Evolutionary conservation across 1,139 yeast genomes (phyloP).

Genomic region (Diutina scorzettiae): DNA sequence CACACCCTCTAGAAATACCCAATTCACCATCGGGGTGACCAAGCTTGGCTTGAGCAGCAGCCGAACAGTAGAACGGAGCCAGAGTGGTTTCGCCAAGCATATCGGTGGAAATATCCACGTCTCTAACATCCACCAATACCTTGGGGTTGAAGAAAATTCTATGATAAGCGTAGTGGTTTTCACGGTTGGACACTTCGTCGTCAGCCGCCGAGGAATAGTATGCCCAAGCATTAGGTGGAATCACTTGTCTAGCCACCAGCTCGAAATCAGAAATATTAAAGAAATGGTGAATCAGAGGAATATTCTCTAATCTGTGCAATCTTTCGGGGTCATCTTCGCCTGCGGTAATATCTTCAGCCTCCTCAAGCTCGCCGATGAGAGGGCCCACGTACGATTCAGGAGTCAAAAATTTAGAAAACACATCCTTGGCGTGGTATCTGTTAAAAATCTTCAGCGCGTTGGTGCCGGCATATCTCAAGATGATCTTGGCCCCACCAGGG

Average conservation of each 20-base stretch:
- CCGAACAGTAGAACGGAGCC: slow-evolving; percentile 62
- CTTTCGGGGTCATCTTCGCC: slow-evolving; percentile 1
- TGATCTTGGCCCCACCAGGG: slow-evolving; percentile 19
- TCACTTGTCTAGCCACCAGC: slow-evolving; percentile 17
- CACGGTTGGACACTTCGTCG: slow-evolving; percentile 22
- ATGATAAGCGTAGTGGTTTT: slow-evolving; percentile 21
- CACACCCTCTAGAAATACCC: slow-evolving; percentile 65
- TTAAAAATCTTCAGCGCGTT: slow-evolving; percentile 15
- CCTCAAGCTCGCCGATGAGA: neutral
- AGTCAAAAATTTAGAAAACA: slow-evolving; percentile 6
- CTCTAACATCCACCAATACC: slow-evolving; percentile 24
- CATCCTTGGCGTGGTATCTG: slow-evolving; percentile 10
- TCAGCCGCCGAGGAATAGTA: slow-evolving; percentile 21
- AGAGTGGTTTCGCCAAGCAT: slow-evolving; percentile 37
- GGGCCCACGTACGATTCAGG: slow-evolving; percentile 6
- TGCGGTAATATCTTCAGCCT: neutral
- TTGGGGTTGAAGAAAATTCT: slow-evolving; percentile 30
- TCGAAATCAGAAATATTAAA: slow-evolving; percentile 22
- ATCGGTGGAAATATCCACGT: slow-evolving; percentile 22
- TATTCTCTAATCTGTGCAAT: slow-evolving; percentile 11
- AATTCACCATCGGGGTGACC: slow-evolving; percentile 75
- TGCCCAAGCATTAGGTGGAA: slow-evolving; percentile 19
- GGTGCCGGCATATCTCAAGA: slow-evolving; percentile 18
- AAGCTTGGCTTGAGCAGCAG: slow-evolving; percentile 71
- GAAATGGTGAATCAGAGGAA: slow-evolving; percentile 19